These are phyloP conservation scores for Aspergillus brunneoviolaceus DNA, from an alignment of 2,329 filamentous ascomycete species.

Conservation along the genomic window DNA sequence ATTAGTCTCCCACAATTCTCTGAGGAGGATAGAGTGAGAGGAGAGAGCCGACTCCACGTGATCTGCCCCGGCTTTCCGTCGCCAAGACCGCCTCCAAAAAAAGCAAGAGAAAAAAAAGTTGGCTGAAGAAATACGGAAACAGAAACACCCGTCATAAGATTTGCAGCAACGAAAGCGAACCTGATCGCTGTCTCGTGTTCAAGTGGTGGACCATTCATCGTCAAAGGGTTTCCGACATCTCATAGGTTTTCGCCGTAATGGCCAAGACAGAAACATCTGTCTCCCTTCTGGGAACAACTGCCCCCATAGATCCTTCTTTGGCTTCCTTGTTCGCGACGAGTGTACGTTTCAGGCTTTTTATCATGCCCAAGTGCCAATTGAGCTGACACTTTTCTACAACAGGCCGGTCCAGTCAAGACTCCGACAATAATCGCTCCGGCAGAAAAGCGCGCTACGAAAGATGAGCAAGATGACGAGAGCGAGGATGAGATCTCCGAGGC, in stretches of 20 bases:
- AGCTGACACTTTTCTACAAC: conserved; percentile 12
- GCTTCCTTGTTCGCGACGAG: conserved; percentile 70
- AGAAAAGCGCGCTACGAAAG: conserved; percentile 20
- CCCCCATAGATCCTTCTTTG: conserved; percentile 66
- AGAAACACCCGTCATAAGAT: background rate
- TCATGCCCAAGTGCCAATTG: background rate
- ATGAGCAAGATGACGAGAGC: conserved; percentile 26
- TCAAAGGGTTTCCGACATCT: background rate
- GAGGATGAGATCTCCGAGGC: conserved; percentile 30
- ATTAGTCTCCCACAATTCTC: background rate
- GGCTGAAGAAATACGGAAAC: background rate
- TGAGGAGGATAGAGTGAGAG: background rate
- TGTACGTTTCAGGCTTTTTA: conserved; percentile 52
- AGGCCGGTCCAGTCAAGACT: conserved; percentile 44
- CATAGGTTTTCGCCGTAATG: background rate
- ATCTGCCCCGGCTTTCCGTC: conserved; percentile 11
- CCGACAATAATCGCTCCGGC: conserved; percentile 24
- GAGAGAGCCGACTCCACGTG: conserved; percentile 11
- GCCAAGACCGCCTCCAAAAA: conserved; percentile 11
- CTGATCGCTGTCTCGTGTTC: background rate
- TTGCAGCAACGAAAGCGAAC: background rate
- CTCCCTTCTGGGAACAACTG: conserved; percentile 57
- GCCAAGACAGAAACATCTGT: conserved; percentile 22
- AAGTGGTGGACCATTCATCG: background rate
- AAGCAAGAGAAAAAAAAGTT: background rate